A percentile compares a stretch with the other conserved stretches of the same genome.
These are phyloP conservation scores for Coemansia sp. DNA, from an alignment of 192 early-diverging fungal species.

Conservation along the genomic window DNA sequence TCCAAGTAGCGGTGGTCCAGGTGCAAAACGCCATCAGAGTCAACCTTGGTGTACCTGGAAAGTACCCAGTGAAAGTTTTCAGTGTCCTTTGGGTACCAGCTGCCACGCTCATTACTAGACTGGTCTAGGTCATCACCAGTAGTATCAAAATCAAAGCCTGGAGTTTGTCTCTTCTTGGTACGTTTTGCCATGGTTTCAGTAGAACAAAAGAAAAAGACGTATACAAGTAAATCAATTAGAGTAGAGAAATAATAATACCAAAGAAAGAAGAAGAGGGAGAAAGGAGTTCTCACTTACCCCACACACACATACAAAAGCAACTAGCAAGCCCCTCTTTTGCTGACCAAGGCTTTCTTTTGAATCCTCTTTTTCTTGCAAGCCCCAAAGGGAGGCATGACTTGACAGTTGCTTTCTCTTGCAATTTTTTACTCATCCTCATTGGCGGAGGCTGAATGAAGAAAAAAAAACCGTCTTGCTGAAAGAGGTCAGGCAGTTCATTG, in stretches of 20 bases:
- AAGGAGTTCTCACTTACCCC: not conserved
- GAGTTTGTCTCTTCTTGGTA: not conserved
- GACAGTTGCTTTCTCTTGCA: not conserved
- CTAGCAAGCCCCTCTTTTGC: not conserved
- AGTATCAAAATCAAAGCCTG: not conserved
- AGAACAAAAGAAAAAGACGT: not conserved
- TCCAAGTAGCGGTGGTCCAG: constrained; percentile 46
- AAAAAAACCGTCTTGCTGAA: not conserved
- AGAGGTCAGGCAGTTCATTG: not conserved
- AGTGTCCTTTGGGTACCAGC: constrained; percentile 34
- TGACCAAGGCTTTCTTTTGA: not conserved
- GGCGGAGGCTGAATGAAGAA: too few species aligned
- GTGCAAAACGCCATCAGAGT: constrained; percentile 2
- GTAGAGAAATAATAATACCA: not conserved
- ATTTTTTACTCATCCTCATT: too few species aligned
- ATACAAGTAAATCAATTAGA: not conserved
- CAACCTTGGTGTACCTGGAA: constrained; percentile 30
- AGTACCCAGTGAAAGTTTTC: constrained; percentile 43
- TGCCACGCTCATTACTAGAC: constrained; percentile 22
- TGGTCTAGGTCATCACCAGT: not conserved
- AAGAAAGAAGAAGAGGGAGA: not conserved
- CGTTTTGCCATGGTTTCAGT: not conserved
- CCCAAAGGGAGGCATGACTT: not conserved
- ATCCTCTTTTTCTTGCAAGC: not conserved
- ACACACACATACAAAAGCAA: not conserved